Evolutionary conservation across 352 stramenopile genomes (phyloP), one percentile per base, ranked within the genome.

Genomic region (Pythium grandisporangium): DNA sequence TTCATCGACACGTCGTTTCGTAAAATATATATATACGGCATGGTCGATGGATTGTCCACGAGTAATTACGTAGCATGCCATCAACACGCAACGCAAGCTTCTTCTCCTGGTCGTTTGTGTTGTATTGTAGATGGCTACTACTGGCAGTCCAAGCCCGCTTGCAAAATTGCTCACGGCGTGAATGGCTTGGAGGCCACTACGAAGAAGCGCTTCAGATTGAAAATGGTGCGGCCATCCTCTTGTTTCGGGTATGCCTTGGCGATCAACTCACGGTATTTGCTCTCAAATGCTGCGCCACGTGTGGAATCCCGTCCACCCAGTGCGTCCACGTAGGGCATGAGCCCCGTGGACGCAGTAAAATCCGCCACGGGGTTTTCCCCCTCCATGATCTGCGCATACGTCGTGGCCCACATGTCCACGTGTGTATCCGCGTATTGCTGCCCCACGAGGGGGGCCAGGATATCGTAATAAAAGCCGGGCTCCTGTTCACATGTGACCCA

Each of bases 201-300:
- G 42, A 88, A 88, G 51, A 88, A 85, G 16, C 75, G 75, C 37
- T 72, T 84, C 29, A 83, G 46, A 33, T 75, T 70, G 47, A 84
- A 83, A 44, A 86, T 63, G 1, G 71, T 81, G 45, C 48, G 30
- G 4, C 70, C 70, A 41, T 85, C 70, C 12, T 48, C 46, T 36
- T 84, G 63, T 34, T 74, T 70, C 3, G 72, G 63, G 44, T 89
- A 86, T 17, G 70, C 75, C 21, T 57, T 17, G 0, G 55, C 37
- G 25, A 86, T 66, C 29, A 86, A 51, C 24, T 80, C 57, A 8
- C 67, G 60, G 53, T 89, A 89, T 22, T 57, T 79, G 17, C 42
- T 29, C 45, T 79, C 65, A 26, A 82, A 80, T 14, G 57, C 3
- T 6, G 51, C 33, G 7, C 55, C 64, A 2, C 42, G 16, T 3